These are phyloP conservation scores for Pneumocystis wakefieldiae DNA, from an alignment of 1,139 yeast species.

Conservation along the genomic window DNA sequence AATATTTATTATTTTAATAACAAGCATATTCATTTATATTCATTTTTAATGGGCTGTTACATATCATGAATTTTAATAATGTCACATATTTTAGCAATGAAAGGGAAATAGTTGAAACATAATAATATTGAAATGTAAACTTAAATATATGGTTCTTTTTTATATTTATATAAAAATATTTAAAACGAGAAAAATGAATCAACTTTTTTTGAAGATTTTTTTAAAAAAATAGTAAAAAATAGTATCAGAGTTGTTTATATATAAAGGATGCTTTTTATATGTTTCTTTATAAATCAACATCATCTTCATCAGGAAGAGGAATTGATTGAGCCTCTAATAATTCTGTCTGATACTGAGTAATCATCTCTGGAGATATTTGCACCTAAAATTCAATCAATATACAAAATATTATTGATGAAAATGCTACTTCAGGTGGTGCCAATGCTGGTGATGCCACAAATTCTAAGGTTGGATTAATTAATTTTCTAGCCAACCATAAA, in stretches of 20 bases:
- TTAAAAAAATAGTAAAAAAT: not conserved
- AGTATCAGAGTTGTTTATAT: not conserved
- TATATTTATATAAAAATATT: not conserved
- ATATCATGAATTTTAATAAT: not conserved
- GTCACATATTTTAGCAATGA: not conserved
- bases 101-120: not conserved
- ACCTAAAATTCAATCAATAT: not conserved
- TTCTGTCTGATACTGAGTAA: constrained; percentile 97
- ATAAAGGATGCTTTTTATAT: not conserved
- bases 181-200: not conserved
- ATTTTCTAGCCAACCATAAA: constrained; percentile 99
- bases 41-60: not conserved
- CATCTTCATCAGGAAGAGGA: constrained; percentile 99
- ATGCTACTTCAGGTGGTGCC: constrained; percentile 91
- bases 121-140: not conserved
- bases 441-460: constrained; percentile 98
- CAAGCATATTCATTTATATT: not conserved
- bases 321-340: constrained; percentile 98
- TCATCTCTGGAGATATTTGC: constrained; percentile 84
- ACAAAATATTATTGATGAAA: not conserved
- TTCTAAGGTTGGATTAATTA: constrained; percentile 92
- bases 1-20: not conserved
- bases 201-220: not conserved
- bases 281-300: constrained; percentile 74
- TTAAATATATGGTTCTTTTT: not conserved